Conservation (phyloP, 208 protist genomes). For the Vickermania spadyakhi region DNA sequence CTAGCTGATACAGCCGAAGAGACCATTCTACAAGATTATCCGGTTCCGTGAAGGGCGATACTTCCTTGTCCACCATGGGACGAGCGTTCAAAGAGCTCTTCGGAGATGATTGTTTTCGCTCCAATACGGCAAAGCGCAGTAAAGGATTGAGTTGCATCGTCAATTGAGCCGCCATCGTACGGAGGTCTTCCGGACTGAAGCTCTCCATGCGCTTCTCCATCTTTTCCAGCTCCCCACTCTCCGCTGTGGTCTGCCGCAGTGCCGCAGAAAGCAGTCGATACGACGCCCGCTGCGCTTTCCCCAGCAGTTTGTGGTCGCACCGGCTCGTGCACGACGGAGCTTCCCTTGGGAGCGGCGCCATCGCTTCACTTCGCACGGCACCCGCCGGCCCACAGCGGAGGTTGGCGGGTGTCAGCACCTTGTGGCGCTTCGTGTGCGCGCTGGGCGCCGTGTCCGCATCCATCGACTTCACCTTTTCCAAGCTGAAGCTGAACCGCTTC, state of each 20-base stretch:
- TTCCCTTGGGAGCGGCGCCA: too few species aligned
- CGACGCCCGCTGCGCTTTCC: background rate
- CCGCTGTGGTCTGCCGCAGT: background rate
- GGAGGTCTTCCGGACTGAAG: background rate
- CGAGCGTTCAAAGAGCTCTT: too few species aligned
- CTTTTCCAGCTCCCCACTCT: background rate
- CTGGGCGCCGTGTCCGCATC: too few species aligned
- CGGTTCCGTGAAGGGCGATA: background rate
- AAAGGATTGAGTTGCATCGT: background rate
- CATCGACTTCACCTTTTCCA: too few species aligned
- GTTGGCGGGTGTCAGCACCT: too few species aligned
- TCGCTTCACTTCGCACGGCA: too few species aligned
- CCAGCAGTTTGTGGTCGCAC: background rate
- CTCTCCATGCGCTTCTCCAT: background rate
- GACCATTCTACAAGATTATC: background rate
- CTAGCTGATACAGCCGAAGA: background rate
- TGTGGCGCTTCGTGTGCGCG: too few species aligned
- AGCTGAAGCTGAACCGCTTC: conserved; percentile 36
- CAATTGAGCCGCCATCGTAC: background rate
- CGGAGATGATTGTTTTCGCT: too few species aligned
- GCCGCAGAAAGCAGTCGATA: background rate
- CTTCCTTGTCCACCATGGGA: too few species aligned
- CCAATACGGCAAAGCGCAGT: background rate
- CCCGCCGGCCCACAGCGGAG: too few species aligned
- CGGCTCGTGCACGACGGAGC: too few species aligned